Percentiles rank a stretch among this genome's conserved stretches.
These are phyloP conservation scores for Echria macrotheca DNA, from an alignment of 495 filamentous ascomycete species.

Conservation along the genomic window DNA sequence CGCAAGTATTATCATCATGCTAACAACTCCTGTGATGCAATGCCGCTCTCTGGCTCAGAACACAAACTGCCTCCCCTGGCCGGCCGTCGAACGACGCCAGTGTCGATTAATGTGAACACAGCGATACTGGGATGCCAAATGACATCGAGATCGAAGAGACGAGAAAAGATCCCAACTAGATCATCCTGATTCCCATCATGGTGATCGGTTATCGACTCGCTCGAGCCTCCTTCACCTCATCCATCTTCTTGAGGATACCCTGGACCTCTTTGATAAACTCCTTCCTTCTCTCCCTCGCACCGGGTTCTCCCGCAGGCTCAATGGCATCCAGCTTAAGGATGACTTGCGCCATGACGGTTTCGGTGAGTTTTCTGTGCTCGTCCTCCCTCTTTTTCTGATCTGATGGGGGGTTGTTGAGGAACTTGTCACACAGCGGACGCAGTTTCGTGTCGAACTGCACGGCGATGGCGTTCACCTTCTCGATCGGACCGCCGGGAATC, in stretches of 20 bases:
- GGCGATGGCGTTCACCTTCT: slow-evolving; percentile 67
- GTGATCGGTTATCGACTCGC: too few relatives aligned
- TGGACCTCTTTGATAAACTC: slow-evolving; percentile 74
- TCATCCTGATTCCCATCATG: too few relatives aligned
- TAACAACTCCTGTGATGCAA: too few relatives aligned
- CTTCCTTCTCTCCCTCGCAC: slow-evolving; percentile 60
- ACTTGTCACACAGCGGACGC: slow-evolving; percentile 61
- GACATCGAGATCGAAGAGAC: too few relatives aligned
- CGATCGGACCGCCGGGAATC: slow-evolving; percentile 48
- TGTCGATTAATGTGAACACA: too few relatives aligned
- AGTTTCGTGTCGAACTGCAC: slow-evolving; percentile 61
- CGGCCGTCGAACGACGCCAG: too few relatives aligned
- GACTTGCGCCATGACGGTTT: slow-evolving; percentile 78
- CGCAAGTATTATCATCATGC: too few relatives aligned
- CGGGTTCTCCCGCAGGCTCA: slow-evolving; percentile 62
- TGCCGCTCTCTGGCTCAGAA: too few relatives aligned
- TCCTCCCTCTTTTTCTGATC: slow-evolving; percentile 68
- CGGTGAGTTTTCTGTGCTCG: slow-evolving; percentile 73
- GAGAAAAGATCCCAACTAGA: too few relatives aligned
- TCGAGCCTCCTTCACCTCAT: too few relatives aligned
- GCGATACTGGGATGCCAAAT: too few relatives aligned
- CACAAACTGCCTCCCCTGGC: too few relatives aligned
- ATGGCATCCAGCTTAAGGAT: slow-evolving; percentile 82
- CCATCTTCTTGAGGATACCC: slow-evolving; percentile 55
- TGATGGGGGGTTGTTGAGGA: slow-evolving; percentile 56